Conservation (phyloP, 2,329 filamentous ascomycete genomes). For the Xylariaceae sp. region DNA sequence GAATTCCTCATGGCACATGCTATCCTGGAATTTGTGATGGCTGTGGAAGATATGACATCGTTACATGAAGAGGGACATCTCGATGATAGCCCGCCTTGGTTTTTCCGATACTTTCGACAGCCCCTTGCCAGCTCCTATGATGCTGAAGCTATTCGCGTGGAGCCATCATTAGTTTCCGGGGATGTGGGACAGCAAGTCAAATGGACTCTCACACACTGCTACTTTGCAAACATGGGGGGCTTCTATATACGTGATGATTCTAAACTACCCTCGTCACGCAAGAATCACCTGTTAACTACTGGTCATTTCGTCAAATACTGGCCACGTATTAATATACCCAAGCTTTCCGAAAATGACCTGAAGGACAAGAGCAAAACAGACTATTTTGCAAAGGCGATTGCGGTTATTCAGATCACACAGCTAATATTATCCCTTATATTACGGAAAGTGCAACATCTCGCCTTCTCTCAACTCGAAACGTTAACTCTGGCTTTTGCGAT, state of each 20-base stretch:
- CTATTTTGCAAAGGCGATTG: not conserved
- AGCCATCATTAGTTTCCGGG: not conserved
- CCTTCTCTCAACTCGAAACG: constrained; percentile 18
- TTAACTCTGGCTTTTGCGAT: constrained; percentile 11
- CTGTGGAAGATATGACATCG: not conserved
- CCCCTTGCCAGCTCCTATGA: not conserved
- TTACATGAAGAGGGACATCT: not conserved
- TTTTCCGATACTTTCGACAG: not conserved
- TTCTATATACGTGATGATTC: not conserved
- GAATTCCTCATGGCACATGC: constrained; percentile 19
- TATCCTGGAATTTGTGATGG: constrained; percentile 8
- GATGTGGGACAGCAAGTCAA: not conserved
- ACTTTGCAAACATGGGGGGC: constrained; percentile 20
- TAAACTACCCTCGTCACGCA: too few species aligned
- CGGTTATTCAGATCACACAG: constrained; percentile 9
- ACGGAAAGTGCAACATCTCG: not conserved
- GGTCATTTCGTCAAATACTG: constrained; percentile 1
- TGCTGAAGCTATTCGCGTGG: not conserved
- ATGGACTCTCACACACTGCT: constrained; percentile 17
- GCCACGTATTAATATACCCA: not conserved
- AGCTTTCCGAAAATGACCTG: constrained; percentile 3
- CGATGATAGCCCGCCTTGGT: constrained; percentile 2
- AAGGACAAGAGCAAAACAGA: constrained; percentile 19
- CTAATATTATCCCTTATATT: constrained; percentile 3
- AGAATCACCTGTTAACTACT: not conserved